Evolutionary conservation across 345 rosid genomes (phyloP).

Genomic region (Salix suchowensis): DNA sequence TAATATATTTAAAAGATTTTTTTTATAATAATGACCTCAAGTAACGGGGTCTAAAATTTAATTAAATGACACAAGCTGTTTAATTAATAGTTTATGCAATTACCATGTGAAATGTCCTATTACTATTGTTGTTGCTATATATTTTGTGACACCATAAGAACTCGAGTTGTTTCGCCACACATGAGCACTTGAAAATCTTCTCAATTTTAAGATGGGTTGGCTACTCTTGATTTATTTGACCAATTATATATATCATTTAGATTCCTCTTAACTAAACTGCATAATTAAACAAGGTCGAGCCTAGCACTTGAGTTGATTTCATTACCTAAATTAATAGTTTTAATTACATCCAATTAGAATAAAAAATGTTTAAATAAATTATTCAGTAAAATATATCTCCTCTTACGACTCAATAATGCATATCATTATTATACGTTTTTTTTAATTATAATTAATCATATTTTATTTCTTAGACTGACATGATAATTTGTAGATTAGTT

Average conservation of each 20-base stretch:
- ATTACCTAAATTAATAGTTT: neutral
- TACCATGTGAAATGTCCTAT: too few species aligned
- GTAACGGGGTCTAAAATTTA: too few species aligned
- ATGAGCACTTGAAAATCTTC: too few species aligned
- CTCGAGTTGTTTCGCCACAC: too few species aligned
- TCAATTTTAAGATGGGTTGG: neutral
- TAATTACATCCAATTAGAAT: neutral
- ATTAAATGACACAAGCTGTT: neutral
- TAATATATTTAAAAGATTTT: too few species aligned
- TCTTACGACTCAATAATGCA: neutral
- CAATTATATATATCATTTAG: neutral
- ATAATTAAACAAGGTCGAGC: neutral
- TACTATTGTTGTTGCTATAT: too few species aligned
- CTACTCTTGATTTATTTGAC: neutral
- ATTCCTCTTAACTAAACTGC: neutral
- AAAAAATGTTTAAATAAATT: neutral
- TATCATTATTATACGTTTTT: neutral
- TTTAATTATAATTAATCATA: neutral
- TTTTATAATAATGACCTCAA: too few species aligned
- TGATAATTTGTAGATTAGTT: too few species aligned
- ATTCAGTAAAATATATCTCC: neutral
- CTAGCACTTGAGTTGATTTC: neutral
- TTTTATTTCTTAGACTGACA: too few species aligned
- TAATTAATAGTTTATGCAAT: too few species aligned
- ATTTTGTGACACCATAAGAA: too few species aligned